phyloP scores from a whole-genome alignment of 2,329 filamentous ascomycete species.

The Aspergillus sclerotialis region DNA sequence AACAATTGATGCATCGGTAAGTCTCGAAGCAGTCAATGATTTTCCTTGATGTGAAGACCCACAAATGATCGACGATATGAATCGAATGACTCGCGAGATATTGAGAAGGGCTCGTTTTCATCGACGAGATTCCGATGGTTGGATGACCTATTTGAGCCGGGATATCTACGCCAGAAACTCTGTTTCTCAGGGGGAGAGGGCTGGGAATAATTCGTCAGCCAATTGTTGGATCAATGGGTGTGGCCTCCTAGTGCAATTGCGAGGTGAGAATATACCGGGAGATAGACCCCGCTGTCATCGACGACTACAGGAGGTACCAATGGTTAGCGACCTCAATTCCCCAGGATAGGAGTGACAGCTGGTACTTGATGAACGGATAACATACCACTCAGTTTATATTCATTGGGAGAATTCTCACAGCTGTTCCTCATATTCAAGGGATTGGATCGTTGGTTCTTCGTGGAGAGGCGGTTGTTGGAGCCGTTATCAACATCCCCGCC shows the following conservation, averaged over 20 bases:
- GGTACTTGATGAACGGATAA: too few relatives aligned
- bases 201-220: constrained; percentile 33
- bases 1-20: not conserved
- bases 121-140: constrained; percentile 60
- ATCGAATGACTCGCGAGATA: constrained; percentile 94
- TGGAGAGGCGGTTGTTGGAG: constrained; percentile 45
- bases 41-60: constrained; percentile 32
- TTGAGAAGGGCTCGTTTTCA: constrained; percentile 89
- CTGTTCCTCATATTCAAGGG: constrained; percentile 54
- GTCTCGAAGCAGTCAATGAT: not conserved
- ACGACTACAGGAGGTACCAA: constrained; percentile 59
- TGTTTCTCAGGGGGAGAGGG: constrained; percentile 87
- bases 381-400: constrained; percentile 77
- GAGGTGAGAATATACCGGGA: constrained; percentile 59
- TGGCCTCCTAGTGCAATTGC: not conserved
- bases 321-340: constrained; percentile 10
- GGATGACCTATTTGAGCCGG: constrained; percentile 43
- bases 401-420: constrained; percentile 60
- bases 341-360: too few relatives aligned
- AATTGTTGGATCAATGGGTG: constrained; percentile 2
- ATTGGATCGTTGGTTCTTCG: constrained; percentile 37
- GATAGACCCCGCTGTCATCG: constrained; percentile 89
- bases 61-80: constrained; percentile 95
- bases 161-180: constrained; percentile 61
- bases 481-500: constrained; percentile 29